Percentiles rank a stretch among this genome's conserved stretches.
These are phyloP conservation scores for Mortierella sp. DNA, from an alignment of 371 early-diverging fungal species.

Conservation along the genomic window DNA sequence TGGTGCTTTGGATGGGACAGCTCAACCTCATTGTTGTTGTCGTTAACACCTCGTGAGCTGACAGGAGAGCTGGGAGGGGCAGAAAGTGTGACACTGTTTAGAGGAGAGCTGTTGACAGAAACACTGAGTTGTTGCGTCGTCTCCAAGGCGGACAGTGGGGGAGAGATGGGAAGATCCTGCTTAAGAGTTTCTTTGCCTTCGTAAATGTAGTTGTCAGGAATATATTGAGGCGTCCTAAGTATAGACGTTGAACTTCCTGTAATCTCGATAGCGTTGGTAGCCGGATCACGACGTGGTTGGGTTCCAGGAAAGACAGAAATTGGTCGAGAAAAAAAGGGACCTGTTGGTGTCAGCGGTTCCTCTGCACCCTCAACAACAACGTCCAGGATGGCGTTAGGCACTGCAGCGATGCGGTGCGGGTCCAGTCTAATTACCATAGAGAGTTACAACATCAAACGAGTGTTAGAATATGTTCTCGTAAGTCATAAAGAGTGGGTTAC, in stretches of 20 bases:
- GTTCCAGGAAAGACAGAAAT: not conserved
- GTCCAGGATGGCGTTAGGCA: not conserved
- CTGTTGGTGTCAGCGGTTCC: not conserved
- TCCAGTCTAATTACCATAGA: not conserved
- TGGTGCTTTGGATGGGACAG: not conserved
- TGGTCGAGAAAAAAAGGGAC: not conserved
- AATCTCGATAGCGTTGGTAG: not conserved
- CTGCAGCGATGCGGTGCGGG: not conserved
- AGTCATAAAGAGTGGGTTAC: not conserved
- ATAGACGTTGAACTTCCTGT: not conserved
- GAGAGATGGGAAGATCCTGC: not conserved
- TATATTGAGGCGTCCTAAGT: not conserved
- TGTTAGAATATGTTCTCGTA: not conserved
- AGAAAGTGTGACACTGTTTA: not conserved
- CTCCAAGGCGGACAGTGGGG: not conserved
- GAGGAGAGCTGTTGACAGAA: not conserved
- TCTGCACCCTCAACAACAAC: not conserved
- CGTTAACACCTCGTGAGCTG: not conserved
- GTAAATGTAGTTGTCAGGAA: not conserved
- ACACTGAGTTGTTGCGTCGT: not conserved
- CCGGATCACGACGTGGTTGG: not conserved
- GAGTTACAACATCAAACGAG: not conserved
- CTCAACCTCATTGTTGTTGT: not conserved
- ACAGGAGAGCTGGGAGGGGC: not conserved
- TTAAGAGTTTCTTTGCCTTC: not conserved